Percentiles rank a stretch among this genome's conserved stretches.
phyloP scores from a whole-genome alignment of 768 basidiomycete species.

The Russula sp. region DNA sequence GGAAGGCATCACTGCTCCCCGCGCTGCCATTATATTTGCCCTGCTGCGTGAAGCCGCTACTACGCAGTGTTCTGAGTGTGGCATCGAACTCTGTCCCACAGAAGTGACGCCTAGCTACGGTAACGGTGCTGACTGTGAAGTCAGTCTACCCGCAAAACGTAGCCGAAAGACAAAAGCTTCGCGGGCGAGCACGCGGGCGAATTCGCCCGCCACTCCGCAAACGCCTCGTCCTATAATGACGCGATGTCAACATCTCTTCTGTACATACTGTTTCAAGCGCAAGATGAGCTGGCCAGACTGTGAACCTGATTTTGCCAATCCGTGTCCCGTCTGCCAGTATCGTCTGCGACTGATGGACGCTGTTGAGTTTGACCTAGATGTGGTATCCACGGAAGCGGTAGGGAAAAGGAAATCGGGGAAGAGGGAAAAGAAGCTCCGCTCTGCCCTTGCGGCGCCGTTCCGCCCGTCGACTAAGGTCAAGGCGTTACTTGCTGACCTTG shows the following conservation, averaged over 20 bases:
- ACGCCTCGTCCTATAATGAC: constrained; percentile 67
- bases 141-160: constrained; percentile 41
- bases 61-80: constrained; percentile 86
- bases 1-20: constrained; percentile 68
- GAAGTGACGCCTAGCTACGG: constrained; percentile 36
- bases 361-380: constrained; percentile 70
- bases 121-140: constrained; percentile 40
- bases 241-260: constrained; percentile 92
- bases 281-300: constrained; percentile 81
- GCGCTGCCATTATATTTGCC: constrained; percentile 80
- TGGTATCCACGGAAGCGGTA: constrained; percentile 31
- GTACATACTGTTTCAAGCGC: constrained; percentile 73
- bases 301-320: constrained; percentile 43
- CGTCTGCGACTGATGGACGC: constrained; percentile 65
- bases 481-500: constrained; percentile 70
- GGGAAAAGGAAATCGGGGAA: constrained; percentile 58
- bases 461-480: constrained; percentile 85
- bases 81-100: constrained; percentile 56
- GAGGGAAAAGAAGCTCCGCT: constrained; percentile 60
- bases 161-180: constrained; percentile 53
- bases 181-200: constrained; percentile 54
- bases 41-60: constrained; percentile 81
- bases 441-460: constrained; percentile 44
- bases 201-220: constrained; percentile 54
- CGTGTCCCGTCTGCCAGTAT: constrained; percentile 74